Evolutionary conservation across 768 basidiomycete species (phyloP), one percentile per base, ranked within the genome.

Genomic region (Neoboletus brunneissimus): DNA sequence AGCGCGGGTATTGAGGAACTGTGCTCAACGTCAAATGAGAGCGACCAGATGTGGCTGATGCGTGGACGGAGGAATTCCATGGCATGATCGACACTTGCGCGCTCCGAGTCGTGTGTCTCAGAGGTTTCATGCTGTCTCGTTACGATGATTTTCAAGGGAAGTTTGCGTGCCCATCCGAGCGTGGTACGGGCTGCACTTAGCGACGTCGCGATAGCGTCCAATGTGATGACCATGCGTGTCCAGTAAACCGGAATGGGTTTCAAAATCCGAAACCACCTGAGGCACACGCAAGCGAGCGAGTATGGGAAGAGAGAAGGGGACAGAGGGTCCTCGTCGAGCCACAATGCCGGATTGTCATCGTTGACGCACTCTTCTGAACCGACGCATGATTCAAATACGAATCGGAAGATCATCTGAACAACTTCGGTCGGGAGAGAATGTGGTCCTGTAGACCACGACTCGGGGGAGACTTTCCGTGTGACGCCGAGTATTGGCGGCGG

Each of bases 251-350:
- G 48, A 15, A 41, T 29, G 13, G 27, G 18, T n/a, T 7, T 51
- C 25, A 60, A 8, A 15, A 60, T 60, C 29, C 16, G 49, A 27
- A 42, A 55, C 59, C 52, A 60, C 23, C 58, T 18, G 35, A 32
- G 40, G 31, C 58, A 60, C 8, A 55, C 53, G 22, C 44, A 54
- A 5, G 58, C 53, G 45, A 38, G 53, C 9, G 48, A n/a, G 43
- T 54, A 60, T 27, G 59, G 59, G 41, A 60, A 60, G 40, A 60
- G 49, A 5, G 32, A 60, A 35, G 59, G 45, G 0, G 53, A 47
- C 7, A 55, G 29, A 1, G 58, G 51, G 16, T 60, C 52, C 7
- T 54, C 48, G 32, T 59, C 44, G 7, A 29, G 18, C 59, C 59
- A 60, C 22, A 25, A 38, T 5, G 15, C 34, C 2, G 22, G 31